Evolutionary conservation across 2,329 filamentous ascomycete genomes (phyloP).

Genomic region (Aureobasidium sp.): DNA sequence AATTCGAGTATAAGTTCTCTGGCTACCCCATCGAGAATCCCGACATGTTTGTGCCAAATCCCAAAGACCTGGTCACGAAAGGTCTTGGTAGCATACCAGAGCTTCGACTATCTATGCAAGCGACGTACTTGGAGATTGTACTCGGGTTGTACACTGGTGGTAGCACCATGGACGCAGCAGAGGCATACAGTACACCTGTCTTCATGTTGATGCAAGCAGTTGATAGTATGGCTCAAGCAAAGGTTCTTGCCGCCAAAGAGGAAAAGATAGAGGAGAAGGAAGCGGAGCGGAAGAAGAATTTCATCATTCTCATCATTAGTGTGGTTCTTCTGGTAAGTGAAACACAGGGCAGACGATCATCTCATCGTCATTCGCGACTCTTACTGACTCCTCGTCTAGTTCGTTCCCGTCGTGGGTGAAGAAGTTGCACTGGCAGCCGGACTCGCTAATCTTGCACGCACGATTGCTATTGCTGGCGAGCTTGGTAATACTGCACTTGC

Average conservation of each 20-base stretch:
- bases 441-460: slow-evolving; percentile 2
- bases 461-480: slow-evolving; percentile 11
- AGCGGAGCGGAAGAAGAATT: slow-evolving; percentile 9
- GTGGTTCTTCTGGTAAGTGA: slow-evolving; percentile 12
- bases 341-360: background rate
- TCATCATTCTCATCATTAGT: slow-evolving; percentile 14
- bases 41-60: slow-evolving; percentile 5
- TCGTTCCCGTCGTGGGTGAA: slow-evolving; percentile 13
- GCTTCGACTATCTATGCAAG: slow-evolving; percentile 8
- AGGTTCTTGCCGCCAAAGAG: slow-evolving; percentile 7
- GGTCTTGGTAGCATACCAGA: slow-evolving; percentile 9
- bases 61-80: slow-evolving; percentile 9
- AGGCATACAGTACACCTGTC: slow-evolving; percentile 12
- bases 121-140: slow-evolving; percentile 10
- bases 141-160: slow-evolving; percentile 5
- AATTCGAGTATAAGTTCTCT: background rate
- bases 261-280: slow-evolving; percentile 11
- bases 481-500: slow-evolving; percentile 12
- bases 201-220: slow-evolving; percentile 14
- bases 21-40: slow-evolving; percentile 3
- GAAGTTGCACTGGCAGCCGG: slow-evolving; percentile 9
- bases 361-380: background rate
- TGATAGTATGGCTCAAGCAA: slow-evolving; percentile 13
- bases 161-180: slow-evolving; percentile 1
- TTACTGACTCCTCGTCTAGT: slow-evolving; percentile 1